These are phyloP conservation scores for Tillandsia fasciculata DNA, from an alignment of 176 grass and related monocot species.

Conservation along the genomic window DNA sequence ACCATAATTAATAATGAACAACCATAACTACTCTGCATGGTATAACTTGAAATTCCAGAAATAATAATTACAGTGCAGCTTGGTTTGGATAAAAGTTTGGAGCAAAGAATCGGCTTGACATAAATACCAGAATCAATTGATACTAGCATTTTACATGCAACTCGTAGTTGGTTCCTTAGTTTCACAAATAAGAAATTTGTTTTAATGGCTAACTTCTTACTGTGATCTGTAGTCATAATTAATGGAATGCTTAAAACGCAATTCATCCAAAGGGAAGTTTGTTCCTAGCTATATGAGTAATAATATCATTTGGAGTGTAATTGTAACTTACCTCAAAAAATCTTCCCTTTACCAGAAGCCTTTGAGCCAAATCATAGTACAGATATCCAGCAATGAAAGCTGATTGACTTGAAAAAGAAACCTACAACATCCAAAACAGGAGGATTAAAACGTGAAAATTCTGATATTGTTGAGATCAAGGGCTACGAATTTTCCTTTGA, in stretches of 20 bases:
- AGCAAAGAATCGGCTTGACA: background rate
- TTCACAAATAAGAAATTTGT: too few species aligned
- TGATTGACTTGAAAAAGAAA: conserved; percentile 32
- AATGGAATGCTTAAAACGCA: background rate
- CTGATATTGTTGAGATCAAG: background rate
- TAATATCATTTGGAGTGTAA: background rate
- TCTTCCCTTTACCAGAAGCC: conserved; percentile 46
- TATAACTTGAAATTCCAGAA: background rate
- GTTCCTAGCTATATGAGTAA: background rate
- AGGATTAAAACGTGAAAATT: conserved; percentile 19
- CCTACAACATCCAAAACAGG: conserved; percentile 40
- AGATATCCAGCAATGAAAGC: conserved; percentile 53
- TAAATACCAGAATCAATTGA: background rate
- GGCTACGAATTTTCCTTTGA: background rate
- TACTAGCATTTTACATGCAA: background rate
- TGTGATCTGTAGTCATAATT: background rate
- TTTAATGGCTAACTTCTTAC: background rate
- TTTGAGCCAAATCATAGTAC: conserved; percentile 82
- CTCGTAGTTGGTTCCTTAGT: background rate
- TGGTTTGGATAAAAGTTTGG: background rate
- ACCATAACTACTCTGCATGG: background rate
- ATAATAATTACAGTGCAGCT: background rate
- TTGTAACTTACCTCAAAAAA: conserved; percentile 41
- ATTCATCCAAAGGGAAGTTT: background rate
- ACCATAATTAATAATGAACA: background rate